Evolutionary conservation across 345 rosid genomes (phyloP).

Genomic region (Stellera chamaejasme): DNA sequence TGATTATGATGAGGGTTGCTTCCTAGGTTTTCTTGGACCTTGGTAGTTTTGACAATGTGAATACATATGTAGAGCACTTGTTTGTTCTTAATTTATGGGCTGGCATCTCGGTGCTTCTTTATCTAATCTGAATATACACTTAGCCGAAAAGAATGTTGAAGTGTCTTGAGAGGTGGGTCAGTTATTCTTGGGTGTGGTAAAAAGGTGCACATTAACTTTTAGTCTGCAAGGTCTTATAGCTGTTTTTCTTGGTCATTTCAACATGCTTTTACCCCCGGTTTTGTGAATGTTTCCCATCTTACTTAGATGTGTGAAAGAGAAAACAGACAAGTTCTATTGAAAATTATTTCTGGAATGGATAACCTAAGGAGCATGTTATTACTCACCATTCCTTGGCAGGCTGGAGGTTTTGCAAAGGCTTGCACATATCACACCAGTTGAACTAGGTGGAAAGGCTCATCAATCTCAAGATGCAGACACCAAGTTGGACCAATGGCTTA

Average conservation of each 20-base stretch:
- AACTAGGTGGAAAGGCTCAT: conserved; percentile 89
- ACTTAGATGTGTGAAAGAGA: no score
- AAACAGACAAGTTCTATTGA: no score
- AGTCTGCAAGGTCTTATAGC: not conserved
- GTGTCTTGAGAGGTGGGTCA: no score
- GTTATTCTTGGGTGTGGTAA: no score
- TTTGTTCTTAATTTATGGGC: no score
- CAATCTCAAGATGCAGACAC: conserved; percentile 86
- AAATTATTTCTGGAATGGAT: conserved; percentile 1
- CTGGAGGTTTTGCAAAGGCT: conserved; percentile 72
- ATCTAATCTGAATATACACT: no score
- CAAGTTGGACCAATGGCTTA: conserved; percentile 96
- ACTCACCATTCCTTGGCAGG: conserved; percentile 42
- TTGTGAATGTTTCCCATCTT: not conserved
- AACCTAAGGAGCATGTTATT: not conserved
- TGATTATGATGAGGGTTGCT: no score
- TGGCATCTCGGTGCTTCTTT: no score
- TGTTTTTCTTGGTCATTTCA: not conserved
- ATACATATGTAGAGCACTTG: no score
- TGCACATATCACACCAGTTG: conserved; percentile 82
- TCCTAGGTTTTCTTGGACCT: no score
- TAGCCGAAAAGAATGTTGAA: no score
- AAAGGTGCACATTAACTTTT: no score
- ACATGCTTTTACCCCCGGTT: not conserved
- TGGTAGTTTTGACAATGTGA: not conserved